Evolutionary conservation across 441 rosid genomes (phyloP).

Genomic region (Adansonia gregorii): DNA sequence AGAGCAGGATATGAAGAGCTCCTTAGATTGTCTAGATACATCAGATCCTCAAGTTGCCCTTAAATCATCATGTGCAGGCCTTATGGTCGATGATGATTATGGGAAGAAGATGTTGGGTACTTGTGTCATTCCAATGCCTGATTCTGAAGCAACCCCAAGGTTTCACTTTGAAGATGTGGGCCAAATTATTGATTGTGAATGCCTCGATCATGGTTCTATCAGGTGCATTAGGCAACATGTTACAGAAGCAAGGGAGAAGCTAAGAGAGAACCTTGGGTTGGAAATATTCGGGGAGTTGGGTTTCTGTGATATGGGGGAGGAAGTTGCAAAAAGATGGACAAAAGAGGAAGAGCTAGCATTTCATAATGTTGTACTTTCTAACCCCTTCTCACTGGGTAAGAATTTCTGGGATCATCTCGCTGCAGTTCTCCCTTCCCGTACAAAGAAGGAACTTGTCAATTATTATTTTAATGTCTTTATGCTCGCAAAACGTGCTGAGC

Average conservation of each 20-base stretch:
- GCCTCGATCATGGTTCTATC: conserved; percentile 52
- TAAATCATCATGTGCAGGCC: conserved; percentile 11
- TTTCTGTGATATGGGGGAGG: conserved; percentile 64
- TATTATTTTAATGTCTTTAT: conserved; percentile 69
- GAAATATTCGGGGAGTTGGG: conserved; percentile 46
- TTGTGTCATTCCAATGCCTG: conserved; percentile 53
- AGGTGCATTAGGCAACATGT: conserved; percentile 62
- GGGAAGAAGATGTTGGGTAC: conserved; percentile 40
- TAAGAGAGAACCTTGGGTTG: conserved; percentile 40
- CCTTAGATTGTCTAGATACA: conserved; percentile 17
- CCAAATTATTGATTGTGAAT: conserved; percentile 46
- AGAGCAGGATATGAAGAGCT: conserved; percentile 19
- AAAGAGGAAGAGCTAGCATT: conserved; percentile 57
- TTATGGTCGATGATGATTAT: conserved; percentile 11
- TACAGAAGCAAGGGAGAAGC: conserved; percentile 50
- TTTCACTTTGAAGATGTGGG: conserved; percentile 27
- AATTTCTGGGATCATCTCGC: conserved; percentile 57
- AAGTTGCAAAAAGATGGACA: conserved; percentile 49
- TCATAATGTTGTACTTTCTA: conserved; percentile 48
- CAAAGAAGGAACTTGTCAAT: conserved; percentile 51
- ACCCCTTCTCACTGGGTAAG: conserved; percentile 47
- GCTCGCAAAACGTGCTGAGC: conserved; percentile 53
- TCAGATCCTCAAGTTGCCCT: conserved; percentile 24
- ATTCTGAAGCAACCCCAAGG: conserved; percentile 35
- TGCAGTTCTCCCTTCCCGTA: conserved; percentile 47